A percentile compares a stretch with the other conserved stretches of the same genome.
Conservation (phyloP, 306 rosid genomes). For the Leucaena leucocephala region DNA sequence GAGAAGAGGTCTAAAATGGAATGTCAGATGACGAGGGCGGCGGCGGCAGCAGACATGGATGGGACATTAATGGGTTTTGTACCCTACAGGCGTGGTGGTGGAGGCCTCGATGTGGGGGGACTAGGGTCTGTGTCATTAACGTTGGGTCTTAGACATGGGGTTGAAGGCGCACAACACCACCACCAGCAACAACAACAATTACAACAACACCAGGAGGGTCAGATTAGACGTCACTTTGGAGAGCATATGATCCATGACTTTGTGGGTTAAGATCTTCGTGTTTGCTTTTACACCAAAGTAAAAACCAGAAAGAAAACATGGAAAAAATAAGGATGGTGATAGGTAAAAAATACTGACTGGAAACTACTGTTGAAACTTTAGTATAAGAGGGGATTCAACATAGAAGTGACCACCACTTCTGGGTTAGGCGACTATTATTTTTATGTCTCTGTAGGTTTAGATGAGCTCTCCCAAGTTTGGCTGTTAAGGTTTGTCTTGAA, state of each 20-base stretch:
- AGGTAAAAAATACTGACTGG: neutral
- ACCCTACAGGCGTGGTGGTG: constrained; percentile 62
- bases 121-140: constrained; percentile 79
- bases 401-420: neutral
- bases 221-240: constrained; percentile 54
- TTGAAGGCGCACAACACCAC: constrained; percentile 54
- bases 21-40: constrained; percentile 36
- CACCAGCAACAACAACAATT: constrained; percentile 49
- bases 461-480: neutral
- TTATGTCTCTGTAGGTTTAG: neutral
- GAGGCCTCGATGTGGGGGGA: constrained; percentile 53
- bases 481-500: constrained; percentile 6
- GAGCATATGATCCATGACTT: constrained; percentile 67
- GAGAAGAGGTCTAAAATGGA: constrained; percentile 73
- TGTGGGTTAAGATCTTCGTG: constrained; percentile 49
- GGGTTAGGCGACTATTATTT: neutral
- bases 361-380: neutral
- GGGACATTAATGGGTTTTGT: constrained; percentile 67
- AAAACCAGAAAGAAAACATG: neutral
- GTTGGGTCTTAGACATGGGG: constrained; percentile 74
- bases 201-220: constrained; percentile 55
- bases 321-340: neutral
- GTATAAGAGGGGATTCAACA: neutral
- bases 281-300: neutral
- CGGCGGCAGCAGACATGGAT: constrained; percentile 48